These are phyloP conservation scores for Aspergillus sp. DNA, from an alignment of 2,329 filamentous ascomycete species.

Conservation along the genomic window DNA sequence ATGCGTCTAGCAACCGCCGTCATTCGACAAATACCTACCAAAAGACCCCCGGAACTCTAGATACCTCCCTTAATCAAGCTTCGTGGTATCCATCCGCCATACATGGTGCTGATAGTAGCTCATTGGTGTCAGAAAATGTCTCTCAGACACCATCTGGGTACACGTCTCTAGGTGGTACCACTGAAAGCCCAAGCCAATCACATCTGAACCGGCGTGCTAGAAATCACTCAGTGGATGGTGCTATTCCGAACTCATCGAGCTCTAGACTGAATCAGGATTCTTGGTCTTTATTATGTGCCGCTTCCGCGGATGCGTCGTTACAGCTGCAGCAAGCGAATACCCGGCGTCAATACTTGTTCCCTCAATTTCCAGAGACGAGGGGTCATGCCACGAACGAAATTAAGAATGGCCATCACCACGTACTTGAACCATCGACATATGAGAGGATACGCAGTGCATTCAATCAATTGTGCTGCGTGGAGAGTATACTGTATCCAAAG, in stretches of 20 bases:
- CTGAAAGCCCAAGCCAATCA: constrained; percentile 27
- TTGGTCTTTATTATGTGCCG: constrained; percentile 19
- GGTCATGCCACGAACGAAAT: constrained; percentile 22
- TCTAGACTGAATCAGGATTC: constrained; percentile 25
- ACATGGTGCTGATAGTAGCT: constrained; percentile 17
- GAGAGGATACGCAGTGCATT: constrained; percentile 34
- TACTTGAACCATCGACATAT: constrained; percentile 30
- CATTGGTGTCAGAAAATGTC: constrained; percentile 20
- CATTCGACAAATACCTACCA: constrained; percentile 17
- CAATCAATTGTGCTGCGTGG: constrained; percentile 31
- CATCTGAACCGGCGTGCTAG: constrained; percentile 26
- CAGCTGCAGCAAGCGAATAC: constrained; percentile 16
- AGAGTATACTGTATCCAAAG: constrained; percentile 32
- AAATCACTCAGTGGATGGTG: constrained; percentile 32
- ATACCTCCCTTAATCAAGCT: constrained; percentile 21
- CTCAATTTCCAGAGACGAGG: constrained; percentile 19
- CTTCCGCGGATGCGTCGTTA: constrained; percentile 11
- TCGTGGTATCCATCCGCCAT: constrained; percentile 32
- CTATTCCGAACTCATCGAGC: constrained; percentile 28
- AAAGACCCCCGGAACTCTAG: constrained; percentile 16
- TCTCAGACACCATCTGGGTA: constrained; percentile 24
- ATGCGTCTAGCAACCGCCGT: constrained; percentile 16
- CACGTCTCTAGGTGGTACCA: constrained; percentile 20
- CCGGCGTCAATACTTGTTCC: constrained; percentile 27
- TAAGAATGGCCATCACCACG: constrained; percentile 6